phyloP scores from a whole-genome alignment of 495 filamentous ascomycete genomes.

The Daldinia decipiens region DNA sequence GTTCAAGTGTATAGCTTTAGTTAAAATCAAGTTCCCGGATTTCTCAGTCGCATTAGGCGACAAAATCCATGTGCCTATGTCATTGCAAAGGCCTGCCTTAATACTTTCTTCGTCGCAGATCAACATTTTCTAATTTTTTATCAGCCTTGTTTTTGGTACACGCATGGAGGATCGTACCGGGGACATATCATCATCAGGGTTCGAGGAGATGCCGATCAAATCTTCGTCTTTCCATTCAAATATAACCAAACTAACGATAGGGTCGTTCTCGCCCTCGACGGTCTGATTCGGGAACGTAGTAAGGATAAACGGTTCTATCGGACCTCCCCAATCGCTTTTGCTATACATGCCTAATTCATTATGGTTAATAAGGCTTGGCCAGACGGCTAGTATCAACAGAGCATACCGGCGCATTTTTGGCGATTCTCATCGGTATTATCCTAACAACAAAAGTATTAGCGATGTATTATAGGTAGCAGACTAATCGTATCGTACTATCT shows the following conservation, averaged over 20 bases:
- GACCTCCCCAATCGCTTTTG: constrained; percentile 87
- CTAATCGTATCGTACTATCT: constrained; percentile 51
- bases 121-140: constrained; percentile 64
- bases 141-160: constrained; percentile 28
- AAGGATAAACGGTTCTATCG: constrained; percentile 86
- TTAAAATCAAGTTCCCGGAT: constrained; percentile 76
- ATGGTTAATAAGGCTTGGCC: constrained; percentile 27
- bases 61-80: constrained; percentile 86
- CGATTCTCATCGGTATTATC: constrained; percentile 78
- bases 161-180: constrained; percentile 37
- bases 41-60: constrained; percentile 73
- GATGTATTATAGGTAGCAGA: constrained; percentile 12
- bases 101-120: constrained; percentile 80
- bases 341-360: constrained; percentile 86
- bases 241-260: constrained; percentile 84
- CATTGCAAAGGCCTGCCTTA: constrained; percentile 72
- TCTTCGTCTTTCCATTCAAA: constrained; percentile 92
- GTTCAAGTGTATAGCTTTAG: constrained; percentile 84
- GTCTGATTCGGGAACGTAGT: constrained; percentile 77
- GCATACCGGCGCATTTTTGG: constrained; percentile 80
- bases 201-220: constrained; percentile 71
- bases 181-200: constrained; percentile 31
- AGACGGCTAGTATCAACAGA: not conserved
- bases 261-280: constrained; percentile 67
- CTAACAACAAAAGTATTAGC: constrained; percentile 52